phyloP scores from a whole-genome alignment of 148 eudicot species.

The Heliosperma pusillum region DNA sequence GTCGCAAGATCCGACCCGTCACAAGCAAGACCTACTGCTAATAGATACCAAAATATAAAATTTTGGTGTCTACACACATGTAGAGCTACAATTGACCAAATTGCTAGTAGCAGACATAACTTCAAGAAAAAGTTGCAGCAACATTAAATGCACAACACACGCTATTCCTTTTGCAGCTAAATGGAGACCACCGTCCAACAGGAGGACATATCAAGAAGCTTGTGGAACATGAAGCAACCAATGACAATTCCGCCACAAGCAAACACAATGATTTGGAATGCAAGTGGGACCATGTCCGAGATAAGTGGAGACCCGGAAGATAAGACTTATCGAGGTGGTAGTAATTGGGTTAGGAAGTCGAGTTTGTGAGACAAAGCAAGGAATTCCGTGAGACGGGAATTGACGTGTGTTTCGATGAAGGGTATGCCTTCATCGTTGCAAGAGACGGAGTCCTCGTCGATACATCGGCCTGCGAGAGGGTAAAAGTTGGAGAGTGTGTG shows the following conservation, averaged over 20 bases:
- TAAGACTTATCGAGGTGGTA: slow-evolving; percentile 5
- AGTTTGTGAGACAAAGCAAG: background rate
- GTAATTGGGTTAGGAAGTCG: background rate
- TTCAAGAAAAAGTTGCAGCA: too few species aligned
- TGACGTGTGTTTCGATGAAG: slow-evolving; percentile 4
- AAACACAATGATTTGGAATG: slow-evolving; percentile 16
- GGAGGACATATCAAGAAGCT: slow-evolving; percentile 12
- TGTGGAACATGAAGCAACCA: slow-evolving; percentile 18
- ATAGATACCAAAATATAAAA: too few species aligned
- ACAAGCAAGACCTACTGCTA: too few species aligned
- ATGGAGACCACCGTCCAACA: too few species aligned
- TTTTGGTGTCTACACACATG: too few species aligned
- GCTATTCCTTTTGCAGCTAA: too few species aligned
- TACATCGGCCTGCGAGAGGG: slow-evolving; percentile 18
- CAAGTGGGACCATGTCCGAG: slow-evolving; percentile 19
- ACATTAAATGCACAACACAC: too few species aligned
- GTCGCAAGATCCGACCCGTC: too few species aligned
- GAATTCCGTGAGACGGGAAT: background rate
- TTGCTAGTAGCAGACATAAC: too few species aligned
- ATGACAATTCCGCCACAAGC: slow-evolving; percentile 16
- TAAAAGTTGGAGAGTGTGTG: slow-evolving; percentile 6
- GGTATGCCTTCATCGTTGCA: slow-evolving; percentile 19
- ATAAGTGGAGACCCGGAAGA: slow-evolving; percentile 4
- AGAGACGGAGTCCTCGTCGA: slow-evolving; percentile 11
- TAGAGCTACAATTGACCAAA: too few species aligned